These are phyloP conservation scores for Verticillium longisporum DNA, from an alignment of 2,329 filamentous ascomycete genomes.

Conservation along the genomic window DNA sequence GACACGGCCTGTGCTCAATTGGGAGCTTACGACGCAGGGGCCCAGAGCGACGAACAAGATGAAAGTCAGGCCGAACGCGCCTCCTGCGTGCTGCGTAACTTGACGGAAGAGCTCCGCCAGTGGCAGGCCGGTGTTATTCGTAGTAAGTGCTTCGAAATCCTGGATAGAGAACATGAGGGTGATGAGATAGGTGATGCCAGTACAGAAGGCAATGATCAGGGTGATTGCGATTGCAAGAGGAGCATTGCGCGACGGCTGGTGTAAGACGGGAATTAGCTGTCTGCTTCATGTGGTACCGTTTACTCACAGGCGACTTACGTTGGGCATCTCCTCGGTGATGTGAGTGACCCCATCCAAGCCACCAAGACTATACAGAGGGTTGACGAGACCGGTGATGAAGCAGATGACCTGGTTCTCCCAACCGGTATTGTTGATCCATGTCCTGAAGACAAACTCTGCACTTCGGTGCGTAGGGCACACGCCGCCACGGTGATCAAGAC, in stretches of 20 bases:
- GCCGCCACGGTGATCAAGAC: slow-evolving; percentile 41
- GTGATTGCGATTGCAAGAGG: slow-evolving; percentile 34
- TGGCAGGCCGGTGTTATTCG: slow-evolving; percentile 33
- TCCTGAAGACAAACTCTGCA: slow-evolving; percentile 42
- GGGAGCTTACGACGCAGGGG: slow-evolving; percentile 28
- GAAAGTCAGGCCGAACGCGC: slow-evolving; percentile 32
- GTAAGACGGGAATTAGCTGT: not conserved
- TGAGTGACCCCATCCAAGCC: slow-evolving; percentile 41
- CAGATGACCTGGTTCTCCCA: slow-evolving; percentile 41
- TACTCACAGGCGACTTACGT: slow-evolving; percentile 23
- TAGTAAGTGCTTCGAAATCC: slow-evolving; percentile 34
- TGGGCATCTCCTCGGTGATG: slow-evolving; percentile 45
- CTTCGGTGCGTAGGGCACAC: slow-evolving; percentile 36
- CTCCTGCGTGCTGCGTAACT: slow-evolving; percentile 29
- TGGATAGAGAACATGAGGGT: slow-evolving; percentile 45
- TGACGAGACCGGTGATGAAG: slow-evolving; percentile 44
- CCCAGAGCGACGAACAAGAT: slow-evolving; percentile 36
- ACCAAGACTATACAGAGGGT: slow-evolving; percentile 37
- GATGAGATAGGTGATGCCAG: slow-evolving; percentile 40
- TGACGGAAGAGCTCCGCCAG: slow-evolving; percentile 38
- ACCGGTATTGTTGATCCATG: slow-evolving; percentile 45
- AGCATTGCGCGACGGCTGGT: slow-evolving; percentile 26
- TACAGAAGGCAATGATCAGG: slow-evolving; percentile 41
- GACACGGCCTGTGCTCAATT: slow-evolving; percentile 23
- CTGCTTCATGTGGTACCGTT: not conserved